phyloP scores from a whole-genome alignment of 192 early-diverging fungal genomes.

The Radiomyces spectabilis region DNA sequence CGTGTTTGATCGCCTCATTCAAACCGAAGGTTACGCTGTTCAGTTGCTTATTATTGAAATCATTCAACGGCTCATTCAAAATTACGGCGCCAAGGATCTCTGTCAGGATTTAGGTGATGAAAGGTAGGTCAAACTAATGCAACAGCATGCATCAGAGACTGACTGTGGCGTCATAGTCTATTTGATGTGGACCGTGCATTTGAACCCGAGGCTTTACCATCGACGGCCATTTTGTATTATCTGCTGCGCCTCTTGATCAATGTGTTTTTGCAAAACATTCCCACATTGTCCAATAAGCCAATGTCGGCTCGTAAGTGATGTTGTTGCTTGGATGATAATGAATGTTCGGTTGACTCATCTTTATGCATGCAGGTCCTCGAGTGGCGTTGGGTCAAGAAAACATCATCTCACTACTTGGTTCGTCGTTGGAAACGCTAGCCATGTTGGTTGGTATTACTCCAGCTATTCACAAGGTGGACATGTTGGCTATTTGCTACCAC shows the following conservation, averaged over 20 bases:
- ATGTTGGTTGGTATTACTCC: conserved; percentile 35
- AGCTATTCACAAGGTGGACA: conserved; percentile 34
- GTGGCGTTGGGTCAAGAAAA: conserved; percentile 1
- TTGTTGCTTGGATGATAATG: too few species aligned
- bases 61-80: conserved; percentile 37
- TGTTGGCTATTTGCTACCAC: conserved; percentile 43
- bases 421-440: conserved; percentile 36
- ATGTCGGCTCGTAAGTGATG: conserved; percentile 9
- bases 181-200: conserved; percentile 16
- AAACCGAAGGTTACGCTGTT: conserved; percentile 57
- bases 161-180: too few species aligned
- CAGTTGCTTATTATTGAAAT: conserved; percentile 48
- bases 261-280: conserved; percentile 38
- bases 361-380: background rate
- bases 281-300: conserved; percentile 21
- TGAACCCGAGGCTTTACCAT: conserved; percentile 24
- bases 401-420: conserved; percentile 16
- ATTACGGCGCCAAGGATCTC: conserved; percentile 25
- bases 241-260: conserved; percentile 31
- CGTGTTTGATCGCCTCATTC: conserved; percentile 62
- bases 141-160: too few species aligned
- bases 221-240: conserved; percentile 33
- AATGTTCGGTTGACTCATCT: too few species aligned
- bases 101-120: conserved; percentile 36
- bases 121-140: too few species aligned